Conservation (phyloP, 208 protist species). For the Crithidia brevicula region DNA sequence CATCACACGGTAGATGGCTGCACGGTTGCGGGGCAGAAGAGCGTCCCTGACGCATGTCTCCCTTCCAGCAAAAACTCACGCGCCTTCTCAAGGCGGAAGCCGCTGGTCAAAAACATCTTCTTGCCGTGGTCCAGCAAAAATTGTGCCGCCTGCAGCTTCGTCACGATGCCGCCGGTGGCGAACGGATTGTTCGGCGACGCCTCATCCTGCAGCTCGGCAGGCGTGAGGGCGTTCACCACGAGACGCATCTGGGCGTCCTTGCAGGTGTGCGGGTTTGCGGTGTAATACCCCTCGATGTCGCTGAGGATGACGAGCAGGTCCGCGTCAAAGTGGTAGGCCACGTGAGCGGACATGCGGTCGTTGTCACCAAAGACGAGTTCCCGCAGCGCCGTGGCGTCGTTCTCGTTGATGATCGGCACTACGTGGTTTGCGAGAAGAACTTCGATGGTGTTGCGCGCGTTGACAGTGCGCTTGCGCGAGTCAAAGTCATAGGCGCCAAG, state of each 20-base stretch:
- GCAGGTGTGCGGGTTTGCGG: conserved; percentile 45
- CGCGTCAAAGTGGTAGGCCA: conserved; percentile 70
- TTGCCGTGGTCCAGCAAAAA: conserved; percentile 31
- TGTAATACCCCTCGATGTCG: conserved; percentile 88
- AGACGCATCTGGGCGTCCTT: conserved; percentile 29
- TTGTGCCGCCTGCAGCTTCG: conserved; percentile 46
- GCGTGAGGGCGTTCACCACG: conserved; percentile 22
- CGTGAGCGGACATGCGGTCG: conserved; percentile 54
- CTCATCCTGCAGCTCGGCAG: conserved; percentile 23
- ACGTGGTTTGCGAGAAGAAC: conserved; percentile 59
- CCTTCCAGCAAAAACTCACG: conserved; percentile 31
- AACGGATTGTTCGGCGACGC: conserved; percentile 37
- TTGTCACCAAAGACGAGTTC: conserved; percentile 65
- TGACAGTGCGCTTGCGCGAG: conserved; percentile 62
- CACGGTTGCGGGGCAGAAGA: conserved; percentile 25
- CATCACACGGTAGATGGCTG: too few species aligned
- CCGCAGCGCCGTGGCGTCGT: conserved; percentile 47
- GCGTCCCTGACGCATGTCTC: conserved; percentile 19
- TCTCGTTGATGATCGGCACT: conserved; percentile 57
- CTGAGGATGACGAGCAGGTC: conserved; percentile 84
- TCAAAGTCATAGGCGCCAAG: conserved; percentile 71
- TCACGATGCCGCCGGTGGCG: conserved; percentile 46
- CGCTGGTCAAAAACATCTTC: conserved; percentile 38
- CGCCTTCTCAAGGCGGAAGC: conserved; percentile 27
- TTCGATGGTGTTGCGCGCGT: conserved; percentile 42